Base-by-base conservation (phyloP, 139 green algal species). In the Volvox reticuliferus region DNA sequence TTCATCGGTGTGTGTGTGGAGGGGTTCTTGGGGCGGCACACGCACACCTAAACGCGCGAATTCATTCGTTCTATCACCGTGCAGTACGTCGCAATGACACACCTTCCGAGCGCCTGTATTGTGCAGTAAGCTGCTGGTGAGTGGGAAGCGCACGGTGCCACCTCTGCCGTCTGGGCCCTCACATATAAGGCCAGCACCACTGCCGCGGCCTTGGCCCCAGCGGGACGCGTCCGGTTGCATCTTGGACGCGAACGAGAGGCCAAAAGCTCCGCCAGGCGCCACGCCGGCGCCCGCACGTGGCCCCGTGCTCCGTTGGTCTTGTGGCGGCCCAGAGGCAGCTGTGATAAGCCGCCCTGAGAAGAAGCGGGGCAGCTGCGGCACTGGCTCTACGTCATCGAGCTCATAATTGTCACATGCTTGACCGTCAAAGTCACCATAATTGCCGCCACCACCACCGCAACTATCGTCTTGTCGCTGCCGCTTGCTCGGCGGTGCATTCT, bases 151-250 rank as follows among this genome's bases (percentile, higher is more conserved):
- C 0, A 32, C 28, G 13, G 82, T 79, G 33, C 82, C 82, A 26
- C 82, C 82, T 12, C 82, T 65, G 33, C 82, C 82, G 33, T 88
- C 82, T 20, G 82, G 82, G 6, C 65, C 82, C 63, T 88, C 82
- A 26, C 33, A 35, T 2, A 88, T 35, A 13, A 88, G 65, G 63
- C 82, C 24, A 26, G 63, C 65, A 36, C 82, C 82, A 16, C 20
- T 26, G 65, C 81, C 14, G 32, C 75, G 30, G 33, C 73, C 30
- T 77, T 35, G 71, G 26, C 26, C 71, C 71, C 71, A 79, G 24
- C 71, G 71, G 2, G 71, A 18, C 21, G 71, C 71, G 71, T 79
- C 71, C 24, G 71, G 1, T 30, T 79, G 65, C 22, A 73, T 55
- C 79, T 86, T 86, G 50, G 50, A 37, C 26, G 79, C 79, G 24